phyloP scores from a whole-genome alignment of 73 alveolate species.

The Paramecium octaurelia region DNA sequence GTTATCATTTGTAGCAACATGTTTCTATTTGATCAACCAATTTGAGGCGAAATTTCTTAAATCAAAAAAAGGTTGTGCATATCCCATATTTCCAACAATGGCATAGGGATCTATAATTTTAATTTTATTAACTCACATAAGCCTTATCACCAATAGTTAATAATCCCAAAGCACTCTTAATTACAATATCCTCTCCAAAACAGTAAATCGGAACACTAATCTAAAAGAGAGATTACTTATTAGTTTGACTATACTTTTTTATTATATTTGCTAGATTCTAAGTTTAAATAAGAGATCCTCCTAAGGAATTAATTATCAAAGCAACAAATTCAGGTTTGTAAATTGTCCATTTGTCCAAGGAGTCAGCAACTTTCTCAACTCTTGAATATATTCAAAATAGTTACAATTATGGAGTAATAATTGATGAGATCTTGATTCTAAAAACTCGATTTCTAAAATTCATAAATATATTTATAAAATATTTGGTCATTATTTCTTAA shows the following conservation, averaged over 20 bases:
- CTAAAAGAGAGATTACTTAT: not conserved
- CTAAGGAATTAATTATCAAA: not conserved
- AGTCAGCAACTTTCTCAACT: not conserved
- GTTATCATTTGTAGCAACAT: not conserved
- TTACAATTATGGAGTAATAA: not conserved
- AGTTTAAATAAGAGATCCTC: not conserved
- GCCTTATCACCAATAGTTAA: not conserved
- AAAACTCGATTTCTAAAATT: not conserved
- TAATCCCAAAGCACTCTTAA: not conserved
- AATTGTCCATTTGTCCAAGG: not conserved
- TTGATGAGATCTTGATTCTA: not conserved
- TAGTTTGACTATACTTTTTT: not conserved
- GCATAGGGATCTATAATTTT: not conserved
- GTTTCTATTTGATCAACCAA: not conserved
- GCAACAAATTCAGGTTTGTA: not conserved
- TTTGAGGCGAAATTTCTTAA: not conserved
- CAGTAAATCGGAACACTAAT: not conserved
- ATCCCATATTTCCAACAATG: not conserved
- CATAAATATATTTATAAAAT: not conserved
- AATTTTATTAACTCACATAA: not conserved
- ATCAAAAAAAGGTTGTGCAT: not conserved
- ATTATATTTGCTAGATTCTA: not conserved
- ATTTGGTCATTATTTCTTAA: not conserved
- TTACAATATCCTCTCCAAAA: slow-evolving; percentile 10
- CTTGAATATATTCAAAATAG: not conserved